phyloP scores from a whole-genome alignment of 139 green algal species.

The Asterochloris sp. region DNA sequence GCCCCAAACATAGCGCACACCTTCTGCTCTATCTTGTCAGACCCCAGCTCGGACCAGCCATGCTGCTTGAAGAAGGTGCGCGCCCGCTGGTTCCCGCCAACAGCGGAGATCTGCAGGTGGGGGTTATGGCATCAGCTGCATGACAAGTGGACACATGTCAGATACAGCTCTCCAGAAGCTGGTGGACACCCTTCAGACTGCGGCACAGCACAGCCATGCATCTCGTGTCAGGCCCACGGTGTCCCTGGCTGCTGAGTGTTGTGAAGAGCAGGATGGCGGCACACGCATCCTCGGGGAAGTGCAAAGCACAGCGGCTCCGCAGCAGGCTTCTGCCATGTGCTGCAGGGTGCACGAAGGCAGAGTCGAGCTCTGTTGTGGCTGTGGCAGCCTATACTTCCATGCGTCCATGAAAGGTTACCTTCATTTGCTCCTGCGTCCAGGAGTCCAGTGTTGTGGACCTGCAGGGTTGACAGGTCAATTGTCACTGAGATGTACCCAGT shows the following conservation, averaged over 20 bases:
- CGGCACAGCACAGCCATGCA: too few species aligned
- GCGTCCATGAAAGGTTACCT: slow-evolving; percentile 50
- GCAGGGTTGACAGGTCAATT: background rate
- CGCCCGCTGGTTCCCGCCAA: slow-evolving; percentile 85
- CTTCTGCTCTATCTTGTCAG: slow-evolving; percentile 95
- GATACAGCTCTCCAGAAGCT: background rate
- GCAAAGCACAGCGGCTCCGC: too few species aligned
- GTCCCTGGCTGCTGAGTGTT: too few species aligned
- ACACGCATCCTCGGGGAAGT: too few species aligned
- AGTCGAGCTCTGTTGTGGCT: too few species aligned
- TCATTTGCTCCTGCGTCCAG: slow-evolving; percentile 95
- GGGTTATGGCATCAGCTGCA: background rate
- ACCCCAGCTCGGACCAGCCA: slow-evolving; percentile 83
- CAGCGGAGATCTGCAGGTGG: slow-evolving; percentile 65
- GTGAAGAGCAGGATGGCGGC: too few species aligned
- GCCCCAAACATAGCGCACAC: slow-evolving; percentile 16
- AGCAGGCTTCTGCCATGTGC: too few species aligned
- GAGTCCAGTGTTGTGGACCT: slow-evolving; percentile 90
- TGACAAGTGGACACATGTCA: background rate
- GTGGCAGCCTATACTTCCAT: too few species aligned
- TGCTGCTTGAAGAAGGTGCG: slow-evolving; percentile 98
- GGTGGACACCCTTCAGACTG: too few species aligned
- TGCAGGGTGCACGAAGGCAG: too few species aligned
- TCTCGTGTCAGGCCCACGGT: too few species aligned
- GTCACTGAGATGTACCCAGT: too few species aligned